Conservation (phyloP, 2,329 filamentous ascomycete genomes). For the Talaromyces albobiverticillius region DNA sequence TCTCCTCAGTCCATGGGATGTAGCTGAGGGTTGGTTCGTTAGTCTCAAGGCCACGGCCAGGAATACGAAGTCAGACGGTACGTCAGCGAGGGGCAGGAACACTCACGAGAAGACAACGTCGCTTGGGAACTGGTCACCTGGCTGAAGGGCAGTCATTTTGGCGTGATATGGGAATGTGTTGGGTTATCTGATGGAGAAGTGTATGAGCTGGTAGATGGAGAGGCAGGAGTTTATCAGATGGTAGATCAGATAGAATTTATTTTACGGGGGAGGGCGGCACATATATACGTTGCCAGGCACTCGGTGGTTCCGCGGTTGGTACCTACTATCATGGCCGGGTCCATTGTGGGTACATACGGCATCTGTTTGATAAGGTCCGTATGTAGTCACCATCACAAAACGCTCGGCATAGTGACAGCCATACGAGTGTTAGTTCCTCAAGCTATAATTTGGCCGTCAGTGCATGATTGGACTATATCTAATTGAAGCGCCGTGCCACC, state of each 20-base stretch:
- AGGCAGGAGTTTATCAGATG: not conserved
- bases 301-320: not conserved
- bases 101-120: constrained; percentile 72
- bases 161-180: not conserved
- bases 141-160: constrained; percentile 67
- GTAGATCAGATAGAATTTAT: not conserved
- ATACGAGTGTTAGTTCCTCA: no score
- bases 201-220: not conserved
- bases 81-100: not conserved
- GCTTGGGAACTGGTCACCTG: constrained; percentile 78
- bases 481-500: no score
- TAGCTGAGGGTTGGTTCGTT: constrained; percentile 52
- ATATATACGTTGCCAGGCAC: not conserved
- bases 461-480: no score
- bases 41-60: not conserved
- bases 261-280: not conserved
- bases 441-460: no score
- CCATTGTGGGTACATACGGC: not conserved
- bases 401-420: no score
- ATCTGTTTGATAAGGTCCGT: not conserved
- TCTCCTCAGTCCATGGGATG: constrained; percentile 72
- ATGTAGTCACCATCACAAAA: not conserved
- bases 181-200: not conserved
- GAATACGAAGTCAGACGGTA: not conserved
- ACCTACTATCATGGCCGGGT: not conserved